Evolutionary conservation across 768 basidiomycete species (phyloP).

Genomic region (Leccinellum luteum): DNA sequence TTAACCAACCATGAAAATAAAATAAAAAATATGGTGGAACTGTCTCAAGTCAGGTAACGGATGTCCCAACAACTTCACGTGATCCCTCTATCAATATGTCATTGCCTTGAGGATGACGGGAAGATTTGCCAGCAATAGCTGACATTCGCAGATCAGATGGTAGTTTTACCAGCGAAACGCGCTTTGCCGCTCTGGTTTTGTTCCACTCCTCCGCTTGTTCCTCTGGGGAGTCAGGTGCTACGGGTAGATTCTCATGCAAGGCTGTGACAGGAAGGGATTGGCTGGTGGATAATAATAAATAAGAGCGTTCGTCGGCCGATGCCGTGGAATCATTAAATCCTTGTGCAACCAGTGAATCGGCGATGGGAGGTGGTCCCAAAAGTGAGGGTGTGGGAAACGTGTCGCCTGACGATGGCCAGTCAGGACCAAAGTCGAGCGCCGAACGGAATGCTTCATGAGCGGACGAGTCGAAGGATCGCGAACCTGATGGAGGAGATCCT

Average conservation of each 20-base stretch:
- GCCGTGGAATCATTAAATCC: conserved; percentile 31
- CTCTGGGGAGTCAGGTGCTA: conserved; percentile 44
- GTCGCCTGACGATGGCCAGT: conserved; percentile 46
- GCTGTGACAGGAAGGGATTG: conserved; percentile 20
- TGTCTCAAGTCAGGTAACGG: conserved; percentile 3
- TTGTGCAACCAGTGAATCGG: conserved; percentile 36
- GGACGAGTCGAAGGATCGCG: conserved; percentile 42
- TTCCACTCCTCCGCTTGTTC: conserved; percentile 90
- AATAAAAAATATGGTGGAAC: conserved; percentile 4
- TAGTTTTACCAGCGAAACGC: conserved; percentile 76
- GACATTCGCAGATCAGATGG: conserved; percentile 51
- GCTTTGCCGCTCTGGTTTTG: conserved; percentile 79
- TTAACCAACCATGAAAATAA: neutral
- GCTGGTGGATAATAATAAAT: conserved; percentile 20
- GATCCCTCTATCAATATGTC: conserved; percentile 10
- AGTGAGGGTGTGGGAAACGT: conserved; percentile 35
- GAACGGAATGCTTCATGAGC: conserved; percentile 65
- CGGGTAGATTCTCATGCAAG: conserved; percentile 47
- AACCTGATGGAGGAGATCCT: conserved; percentile 8
- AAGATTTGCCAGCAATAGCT: conserved; percentile 18
- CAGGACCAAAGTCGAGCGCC: conserved; percentile 54
- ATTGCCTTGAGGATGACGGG: conserved; percentile 2
- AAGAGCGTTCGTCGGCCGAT: conserved; percentile 26
- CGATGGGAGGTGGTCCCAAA: conserved; percentile 28
- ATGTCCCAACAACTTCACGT: neutral